These are phyloP conservation scores for Pythium periplocum DNA, from an alignment of 352 stramenopile species.

Conservation along the genomic window DNA sequence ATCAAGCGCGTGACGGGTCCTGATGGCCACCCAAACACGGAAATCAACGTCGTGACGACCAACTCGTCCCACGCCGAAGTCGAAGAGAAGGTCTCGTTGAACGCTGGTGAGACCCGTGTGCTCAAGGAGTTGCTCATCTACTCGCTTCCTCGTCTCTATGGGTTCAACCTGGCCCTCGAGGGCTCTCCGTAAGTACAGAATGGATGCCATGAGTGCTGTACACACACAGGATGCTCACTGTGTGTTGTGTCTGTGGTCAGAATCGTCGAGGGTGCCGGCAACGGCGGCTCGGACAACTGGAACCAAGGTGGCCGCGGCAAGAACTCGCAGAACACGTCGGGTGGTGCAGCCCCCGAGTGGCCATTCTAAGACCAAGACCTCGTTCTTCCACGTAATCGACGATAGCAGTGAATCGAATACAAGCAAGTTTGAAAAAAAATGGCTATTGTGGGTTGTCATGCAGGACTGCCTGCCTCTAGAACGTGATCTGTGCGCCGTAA, in stretches of 20 bases:
- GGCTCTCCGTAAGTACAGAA: slow-evolving; percentile 44
- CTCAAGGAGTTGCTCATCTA: slow-evolving; percentile 68
- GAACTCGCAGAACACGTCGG: slow-evolving; percentile 5
- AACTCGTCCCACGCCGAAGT: slow-evolving; percentile 43
- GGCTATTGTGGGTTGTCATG: background rate
- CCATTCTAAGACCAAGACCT: slow-evolving; percentile 40
- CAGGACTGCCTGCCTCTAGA: slow-evolving; percentile 44
- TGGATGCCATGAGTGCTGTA: background rate
- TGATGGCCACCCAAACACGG: slow-evolving; percentile 44
- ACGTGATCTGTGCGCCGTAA: slow-evolving; percentile 87
- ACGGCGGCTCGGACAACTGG: slow-evolving; percentile 20
- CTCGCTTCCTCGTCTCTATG: slow-evolving; percentile 68
- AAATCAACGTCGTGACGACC: slow-evolving; percentile 38
- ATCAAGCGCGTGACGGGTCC: slow-evolving; percentile 30
- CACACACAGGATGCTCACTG: background rate
- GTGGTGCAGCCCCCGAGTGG: slow-evolving; percentile 51
- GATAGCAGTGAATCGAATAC: too few relatives aligned
- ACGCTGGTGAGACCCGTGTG: slow-evolving; percentile 59
- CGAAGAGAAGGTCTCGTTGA: slow-evolving; percentile 40
- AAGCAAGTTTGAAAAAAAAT: too few relatives aligned
- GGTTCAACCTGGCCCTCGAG: slow-evolving; percentile 75
- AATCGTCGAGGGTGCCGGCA: slow-evolving; percentile 42
- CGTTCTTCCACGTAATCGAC: too few relatives aligned
- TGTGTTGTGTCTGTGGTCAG: slow-evolving; percentile 14
- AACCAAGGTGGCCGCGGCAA: slow-evolving; percentile 13